Evolutionary conservation across 345 rosid species (phyloP).

Genomic region (Tarenaya hassleriana): DNA sequence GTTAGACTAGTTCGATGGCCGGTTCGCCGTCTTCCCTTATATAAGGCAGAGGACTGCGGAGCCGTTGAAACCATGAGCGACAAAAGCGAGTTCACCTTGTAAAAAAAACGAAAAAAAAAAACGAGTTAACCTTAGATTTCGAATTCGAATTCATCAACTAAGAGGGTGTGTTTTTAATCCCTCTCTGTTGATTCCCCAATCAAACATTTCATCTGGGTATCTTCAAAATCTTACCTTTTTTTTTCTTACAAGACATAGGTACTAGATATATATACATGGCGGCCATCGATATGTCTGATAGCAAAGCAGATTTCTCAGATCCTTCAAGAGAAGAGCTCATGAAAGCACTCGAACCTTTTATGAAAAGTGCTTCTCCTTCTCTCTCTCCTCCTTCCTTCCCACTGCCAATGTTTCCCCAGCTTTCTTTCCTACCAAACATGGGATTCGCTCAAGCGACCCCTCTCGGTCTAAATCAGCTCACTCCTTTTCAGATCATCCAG

Average conservation of each 20-base stretch:
- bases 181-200: conserved; percentile 24
- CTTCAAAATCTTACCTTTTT: conserved; percentile 21
- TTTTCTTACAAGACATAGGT: background rate
- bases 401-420: too few species aligned
- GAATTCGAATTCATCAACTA: conserved; percentile 19
- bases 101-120: too few species aligned
- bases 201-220: conserved; percentile 2
- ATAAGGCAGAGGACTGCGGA: conserved; percentile 32
- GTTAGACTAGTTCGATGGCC: conserved; percentile 7
- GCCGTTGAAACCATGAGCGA: conserved; percentile 31
- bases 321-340: conserved; percentile 50
- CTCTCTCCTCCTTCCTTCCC: background rate
- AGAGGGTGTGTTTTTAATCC: conserved; percentile 46
- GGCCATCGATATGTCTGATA: conserved; percentile 43
- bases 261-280: conserved; percentile 36
- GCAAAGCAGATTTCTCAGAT: conserved; percentile 39
- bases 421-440: too few species aligned
- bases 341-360: conserved; percentile 56
- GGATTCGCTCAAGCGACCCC: conserved; percentile 38
- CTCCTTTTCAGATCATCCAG: conserved; percentile 61
- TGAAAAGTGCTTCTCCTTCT: conserved; percentile 35
- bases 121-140: too few species aligned
- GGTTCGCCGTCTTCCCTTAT: conserved; percentile 28
- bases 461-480: conserved; percentile 56
- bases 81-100: conserved; percentile 27